Evolutionary conservation across 148 eudicot species (phyloP), one percentile per base, ranked within the genome.

Genomic region (Fallopia convolvulus): DNA sequence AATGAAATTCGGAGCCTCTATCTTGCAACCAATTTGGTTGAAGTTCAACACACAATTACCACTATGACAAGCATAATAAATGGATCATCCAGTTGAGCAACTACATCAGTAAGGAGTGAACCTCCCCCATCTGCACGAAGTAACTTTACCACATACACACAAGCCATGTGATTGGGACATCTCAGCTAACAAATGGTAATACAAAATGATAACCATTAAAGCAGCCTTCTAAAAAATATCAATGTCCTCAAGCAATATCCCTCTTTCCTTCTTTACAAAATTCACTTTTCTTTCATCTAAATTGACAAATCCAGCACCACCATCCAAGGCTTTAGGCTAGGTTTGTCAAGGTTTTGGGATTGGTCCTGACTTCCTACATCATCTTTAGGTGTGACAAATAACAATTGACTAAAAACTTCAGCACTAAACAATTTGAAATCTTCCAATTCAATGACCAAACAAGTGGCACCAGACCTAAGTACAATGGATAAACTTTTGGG

Each of bases 61-160:
- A 92, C 99, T 90, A 94, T 94, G 88, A 87, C 99, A 90, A 94
- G 92, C 86, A 90, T 84, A 87, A 94, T n/a, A n/a, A n/a, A 94
- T 78, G 97, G 99, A 75, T 92, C 91, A 81, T 88, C 91, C 77
- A 94, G 97, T 86, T 94, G 97, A 79, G 92, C 87, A 82, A 92
- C 88, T 81, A 97, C 94, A 86, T 94, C 99, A 77, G 65, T 88
- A 77, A 94, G 97, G 84, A 94, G 97, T 53, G 96, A 92, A 79
- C 85, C 85, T 94, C 99, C 87, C 86, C 93, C 99, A 91, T 94
- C 99, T 94, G 93, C 87, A 89, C 79, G 13, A 56, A 58, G 65
- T 68, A 81, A 36, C 33, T 60, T 60, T 11, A 26, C 70, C 76
- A 80, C 63, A 75, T 65, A 48, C 61, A 40, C 52, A 79, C 61